phyloP scores from a whole-genome alignment of 106 monocot genomes.

The Triglochin maritima region DNA sequence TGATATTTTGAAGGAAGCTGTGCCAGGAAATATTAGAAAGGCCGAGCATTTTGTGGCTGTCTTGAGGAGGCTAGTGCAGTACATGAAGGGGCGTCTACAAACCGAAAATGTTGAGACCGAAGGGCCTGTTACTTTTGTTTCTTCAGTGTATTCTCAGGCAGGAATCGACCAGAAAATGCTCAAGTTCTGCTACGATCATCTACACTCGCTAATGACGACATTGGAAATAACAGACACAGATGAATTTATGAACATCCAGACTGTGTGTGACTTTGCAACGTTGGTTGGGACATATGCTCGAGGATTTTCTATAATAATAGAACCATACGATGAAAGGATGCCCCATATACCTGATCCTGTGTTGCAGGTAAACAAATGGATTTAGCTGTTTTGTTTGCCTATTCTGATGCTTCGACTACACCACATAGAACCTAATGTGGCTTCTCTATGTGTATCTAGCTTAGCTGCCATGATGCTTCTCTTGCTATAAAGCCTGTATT shows the following conservation, averaged over 20 bases:
- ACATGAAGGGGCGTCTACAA: conserved; percentile 69
- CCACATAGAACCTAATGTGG: background rate
- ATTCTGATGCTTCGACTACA: background rate
- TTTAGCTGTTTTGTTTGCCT: conserved; percentile 1
- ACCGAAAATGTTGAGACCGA: conserved; percentile 93
- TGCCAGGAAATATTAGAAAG: conserved; percentile 66
- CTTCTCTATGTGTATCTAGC: conserved; percentile 27
- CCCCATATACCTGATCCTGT: conserved; percentile 92
- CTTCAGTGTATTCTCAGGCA: conserved; percentile 61
- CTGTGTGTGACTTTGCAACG: conserved; percentile 95
- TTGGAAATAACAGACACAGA: conserved; percentile 97
- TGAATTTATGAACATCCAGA: conserved; percentile 89
- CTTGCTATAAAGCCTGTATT: conserved; percentile 97
- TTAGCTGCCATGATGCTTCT: conserved; percentile 95
- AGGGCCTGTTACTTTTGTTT: conserved; percentile 72
- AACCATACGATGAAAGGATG: conserved; percentile 97
- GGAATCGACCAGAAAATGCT: conserved; percentile 99
- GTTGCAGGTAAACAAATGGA: conserved; percentile 53
- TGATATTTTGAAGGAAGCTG: conserved; percentile 93
- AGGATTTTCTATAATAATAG: conserved; percentile 96
- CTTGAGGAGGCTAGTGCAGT: conserved; percentile 73
- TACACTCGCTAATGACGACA: conserved; percentile 85
- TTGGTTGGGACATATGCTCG: conserved; percentile 82
- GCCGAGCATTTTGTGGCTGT: conserved; percentile 88
- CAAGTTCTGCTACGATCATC: conserved; percentile 86